These are phyloP conservation scores for Exidia glandulosa DNA, from an alignment of 768 basidiomycete species.

Conservation along the genomic window DNA sequence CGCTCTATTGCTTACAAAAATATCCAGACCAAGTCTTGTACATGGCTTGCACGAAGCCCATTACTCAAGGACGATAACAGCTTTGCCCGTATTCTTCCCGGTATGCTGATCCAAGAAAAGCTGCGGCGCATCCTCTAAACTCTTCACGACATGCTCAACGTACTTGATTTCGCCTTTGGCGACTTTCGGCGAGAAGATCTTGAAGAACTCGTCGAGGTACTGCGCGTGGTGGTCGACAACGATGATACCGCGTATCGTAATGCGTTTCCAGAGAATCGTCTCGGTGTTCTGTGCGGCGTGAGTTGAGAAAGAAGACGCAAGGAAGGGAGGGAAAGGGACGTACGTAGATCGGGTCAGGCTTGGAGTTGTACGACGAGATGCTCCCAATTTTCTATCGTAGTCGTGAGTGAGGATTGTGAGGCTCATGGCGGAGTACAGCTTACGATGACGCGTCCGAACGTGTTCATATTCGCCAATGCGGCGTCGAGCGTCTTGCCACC, in stretches of 20 bases:
- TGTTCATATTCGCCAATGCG: conserved; percentile 5
- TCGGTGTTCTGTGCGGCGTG: conserved; percentile 24
- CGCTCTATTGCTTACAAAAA: too few species aligned
- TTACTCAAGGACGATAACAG: not conserved
- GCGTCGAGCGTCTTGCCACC: conserved; percentile 21
- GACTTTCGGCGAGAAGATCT: conserved; percentile 28
- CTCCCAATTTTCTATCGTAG: not conserved
- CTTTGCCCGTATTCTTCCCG: conserved; percentile 26
- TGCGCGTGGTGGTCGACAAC: conserved; percentile 23
- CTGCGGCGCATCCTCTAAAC: conserved; percentile 31
- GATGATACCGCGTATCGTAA: conserved; percentile 36
- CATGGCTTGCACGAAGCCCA: too few species aligned
- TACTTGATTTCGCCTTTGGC: conserved; percentile 37
- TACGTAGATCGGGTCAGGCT: conserved; percentile 10
- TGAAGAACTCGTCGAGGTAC: conserved; percentile 32
- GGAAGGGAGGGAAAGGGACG: conserved; percentile 9
- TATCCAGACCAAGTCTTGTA: too few species aligned
- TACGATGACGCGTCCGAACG: conserved; percentile 1
- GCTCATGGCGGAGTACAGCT: too few species aligned
- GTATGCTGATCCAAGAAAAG: conserved; percentile 26
- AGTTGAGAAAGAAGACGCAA: conserved; percentile 16
- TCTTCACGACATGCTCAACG: conserved; percentile 32
- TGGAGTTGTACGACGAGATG: conserved; percentile 17
- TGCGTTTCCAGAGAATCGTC: conserved; percentile 29
- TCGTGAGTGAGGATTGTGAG: too few species aligned